These are phyloP conservation scores for Peronospora belbahrii DNA, from an alignment of 352 stramenopile genomes.

Conservation along the genomic window DNA sequence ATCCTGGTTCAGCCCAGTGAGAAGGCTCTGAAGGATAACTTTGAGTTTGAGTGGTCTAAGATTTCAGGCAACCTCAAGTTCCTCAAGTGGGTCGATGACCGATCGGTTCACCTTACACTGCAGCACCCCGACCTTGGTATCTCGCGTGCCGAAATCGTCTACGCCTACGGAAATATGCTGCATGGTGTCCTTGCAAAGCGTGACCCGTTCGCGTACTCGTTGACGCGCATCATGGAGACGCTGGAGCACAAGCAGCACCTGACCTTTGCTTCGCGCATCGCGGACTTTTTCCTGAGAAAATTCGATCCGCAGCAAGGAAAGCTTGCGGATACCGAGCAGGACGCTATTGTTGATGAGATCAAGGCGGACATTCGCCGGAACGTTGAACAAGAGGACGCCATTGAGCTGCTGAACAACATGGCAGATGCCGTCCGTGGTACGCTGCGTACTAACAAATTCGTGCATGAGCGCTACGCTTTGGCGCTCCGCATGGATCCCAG, in stretches of 20 bases:
- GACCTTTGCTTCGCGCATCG: constrained; percentile 84
- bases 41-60: constrained; percentile 72
- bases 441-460: constrained; percentile 77
- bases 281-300: constrained; percentile 92
- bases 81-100: constrained; percentile 82
- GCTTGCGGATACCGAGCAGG: constrained; percentile 39
- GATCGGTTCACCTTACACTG: constrained; percentile 65
- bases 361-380: constrained; percentile 74
- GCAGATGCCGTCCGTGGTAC: constrained; percentile 67
- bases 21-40: constrained; percentile 39
- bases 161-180: constrained; percentile 91
- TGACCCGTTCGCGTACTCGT: constrained; percentile 91
- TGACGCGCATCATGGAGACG: constrained; percentile 91
- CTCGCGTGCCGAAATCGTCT: constrained; percentile 91
- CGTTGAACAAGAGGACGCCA: constrained; percentile 63
- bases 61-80: constrained; percentile 86
- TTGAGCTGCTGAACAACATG: constrained; percentile 70
- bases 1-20: constrained; percentile 70
- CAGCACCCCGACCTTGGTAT: constrained; percentile 88
- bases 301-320: constrained; percentile 48
- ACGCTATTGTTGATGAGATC: constrained; percentile 37
- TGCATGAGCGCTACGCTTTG: constrained; percentile 75
- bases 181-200: constrained; percentile 92
- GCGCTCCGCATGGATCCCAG: constrained; percentile 67
- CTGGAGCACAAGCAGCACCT: constrained; percentile 89